Base-by-base conservation (phyloP, 306 rosid species). In the Cucurbita maxima region DNA sequence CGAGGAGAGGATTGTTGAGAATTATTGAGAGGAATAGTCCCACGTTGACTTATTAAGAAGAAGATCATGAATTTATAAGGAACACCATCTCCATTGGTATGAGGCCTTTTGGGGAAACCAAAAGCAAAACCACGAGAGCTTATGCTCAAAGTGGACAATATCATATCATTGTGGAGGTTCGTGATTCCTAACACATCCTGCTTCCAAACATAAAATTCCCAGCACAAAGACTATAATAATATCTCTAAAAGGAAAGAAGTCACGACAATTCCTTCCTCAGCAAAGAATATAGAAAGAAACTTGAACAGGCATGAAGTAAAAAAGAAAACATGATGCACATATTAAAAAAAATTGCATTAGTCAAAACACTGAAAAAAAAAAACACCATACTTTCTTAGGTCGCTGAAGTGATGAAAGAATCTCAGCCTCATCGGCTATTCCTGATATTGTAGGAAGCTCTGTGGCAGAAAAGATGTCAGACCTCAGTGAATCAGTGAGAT, bases 371-470 rank as follows among this genome's bases (percentile, higher is more conserved):
- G 74, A 81, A 20, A 67, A 30, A 64, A 74, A 74, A 30, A 64
- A 74, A 74, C 15, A 75, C 75, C 85, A 11, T 80, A 91, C 98
- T 78, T 90, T 94, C 88, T 94, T 94, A 59, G 98, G 98, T 40
- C 89, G 85, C 82, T 94, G 98, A 82, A 94, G 98, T 73, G 98
- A 94, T 15, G 98, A 90, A 69, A 94, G 95, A 78, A 94, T 84
- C 87, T 94, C 98, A 78, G 98, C 98, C 86, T 94, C 97, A 19
- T 94, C 98, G 44, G 92, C 83, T 78, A 91, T 87, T 84, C 96
- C 97, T 67, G 87, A 72, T 79, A 94, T 87, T 22, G 97, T 90
- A 71, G 98, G 96, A 81, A 94, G 97, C 81, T 94, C 97, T 43
- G 87, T 80, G 58, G 84, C 79, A 61, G 95, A 89, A 79, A 94